These are phyloP conservation scores for Aspergillus pseudoglaucus DNA, from an alignment of 2,329 filamentous ascomycete species.

Conservation along the genomic window DNA sequence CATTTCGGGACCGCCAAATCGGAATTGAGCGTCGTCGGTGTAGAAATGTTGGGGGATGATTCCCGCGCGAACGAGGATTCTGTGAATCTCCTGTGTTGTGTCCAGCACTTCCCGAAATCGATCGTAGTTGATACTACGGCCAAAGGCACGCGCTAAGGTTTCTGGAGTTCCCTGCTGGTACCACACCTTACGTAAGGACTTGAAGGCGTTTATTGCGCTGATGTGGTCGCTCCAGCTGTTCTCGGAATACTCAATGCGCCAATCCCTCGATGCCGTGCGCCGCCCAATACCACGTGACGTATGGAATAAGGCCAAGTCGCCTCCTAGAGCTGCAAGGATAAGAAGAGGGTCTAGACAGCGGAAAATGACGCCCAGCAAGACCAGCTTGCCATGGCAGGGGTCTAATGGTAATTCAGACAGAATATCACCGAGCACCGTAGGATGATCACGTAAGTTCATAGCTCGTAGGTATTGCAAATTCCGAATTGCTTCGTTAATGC, in stretches of 20 bases:
- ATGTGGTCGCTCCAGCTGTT: constrained; percentile 43
- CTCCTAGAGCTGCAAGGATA: constrained; percentile 34
- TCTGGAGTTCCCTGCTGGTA: constrained; percentile 21
- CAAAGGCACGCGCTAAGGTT: constrained; percentile 25
- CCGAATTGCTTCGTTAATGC: constrained; percentile 33
- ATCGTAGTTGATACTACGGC: constrained; percentile 5
- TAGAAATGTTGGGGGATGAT: neutral
- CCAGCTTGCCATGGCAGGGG: constrained; percentile 44
- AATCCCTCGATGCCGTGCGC: constrained; percentile 16
- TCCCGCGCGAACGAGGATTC: neutral
- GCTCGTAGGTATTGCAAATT: constrained; percentile 38
- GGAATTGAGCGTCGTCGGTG: constrained; percentile 30
- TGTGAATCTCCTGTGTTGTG: constrained; percentile 4
- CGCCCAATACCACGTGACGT: constrained; percentile 23
- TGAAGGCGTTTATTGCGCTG: constrained; percentile 39
- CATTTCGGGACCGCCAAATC: constrained; percentile 27
- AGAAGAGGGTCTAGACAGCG: constrained; percentile 47
- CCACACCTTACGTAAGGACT: constrained; percentile 28
- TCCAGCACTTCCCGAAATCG: constrained; percentile 2
- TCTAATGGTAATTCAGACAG: constrained; percentile 38
- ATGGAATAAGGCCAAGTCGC: constrained; percentile 25
- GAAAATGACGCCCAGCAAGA: constrained; percentile 47
- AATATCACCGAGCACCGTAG: constrained; percentile 44
- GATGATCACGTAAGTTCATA: constrained; percentile 35
- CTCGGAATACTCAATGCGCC: constrained; percentile 26